These are phyloP conservation scores for Rostrohypoxylon terebratum DNA, from an alignment of 495 filamentous ascomycete genomes.

Conservation along the genomic window DNA sequence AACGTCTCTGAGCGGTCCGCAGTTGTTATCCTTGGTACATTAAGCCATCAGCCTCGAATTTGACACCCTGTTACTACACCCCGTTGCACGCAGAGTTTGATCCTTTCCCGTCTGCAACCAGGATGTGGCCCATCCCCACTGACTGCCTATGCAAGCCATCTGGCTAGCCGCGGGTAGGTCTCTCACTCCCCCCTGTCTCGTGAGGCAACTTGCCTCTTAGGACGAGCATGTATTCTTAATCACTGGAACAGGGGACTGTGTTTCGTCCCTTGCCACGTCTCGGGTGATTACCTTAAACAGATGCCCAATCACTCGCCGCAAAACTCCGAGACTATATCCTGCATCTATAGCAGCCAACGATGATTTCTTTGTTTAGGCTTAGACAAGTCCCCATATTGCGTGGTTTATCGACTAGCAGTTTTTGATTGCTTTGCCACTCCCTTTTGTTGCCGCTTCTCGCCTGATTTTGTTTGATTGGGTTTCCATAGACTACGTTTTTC, in stretches of 20 bases:
- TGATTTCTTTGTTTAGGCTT: slow-evolving; percentile 40
- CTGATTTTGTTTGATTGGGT: slow-evolving; percentile 44
- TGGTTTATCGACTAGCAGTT: slow-evolving; percentile 38
- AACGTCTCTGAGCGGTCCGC: slow-evolving; percentile 33
- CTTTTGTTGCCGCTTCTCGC: slow-evolving; percentile 40
- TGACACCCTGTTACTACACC: slow-evolving; percentile 46
- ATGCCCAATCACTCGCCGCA: slow-evolving; percentile 39
- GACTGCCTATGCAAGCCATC: slow-evolving; percentile 52
- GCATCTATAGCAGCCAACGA: slow-evolving; percentile 35
- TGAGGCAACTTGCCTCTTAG: slow-evolving; percentile 50
- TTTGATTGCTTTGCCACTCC: slow-evolving; percentile 44
- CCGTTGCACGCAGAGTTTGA: slow-evolving; percentile 50
- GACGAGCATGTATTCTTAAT: slow-evolving; percentile 52
- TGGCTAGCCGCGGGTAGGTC: slow-evolving; percentile 51
- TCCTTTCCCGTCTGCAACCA: slow-evolving; percentile 53
- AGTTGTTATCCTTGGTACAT: slow-evolving; percentile 41
- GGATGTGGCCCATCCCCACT: slow-evolving; percentile 50
- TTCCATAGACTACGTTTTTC: slow-evolving; percentile 36
- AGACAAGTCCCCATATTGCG: slow-evolving; percentile 37
- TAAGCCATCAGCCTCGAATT: slow-evolving; percentile 51
- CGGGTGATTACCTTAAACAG: slow-evolving; percentile 45
- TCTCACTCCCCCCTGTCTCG: slow-evolving; percentile 27
- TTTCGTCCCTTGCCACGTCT: slow-evolving; percentile 51
- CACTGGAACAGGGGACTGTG: slow-evolving; percentile 53
- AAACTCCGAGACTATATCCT: slow-evolving; percentile 40